Evolutionary conservation across 1,139 yeast genomes (phyloP).

Genomic region (Lodderomyces pseudojiufengensis): DNA sequence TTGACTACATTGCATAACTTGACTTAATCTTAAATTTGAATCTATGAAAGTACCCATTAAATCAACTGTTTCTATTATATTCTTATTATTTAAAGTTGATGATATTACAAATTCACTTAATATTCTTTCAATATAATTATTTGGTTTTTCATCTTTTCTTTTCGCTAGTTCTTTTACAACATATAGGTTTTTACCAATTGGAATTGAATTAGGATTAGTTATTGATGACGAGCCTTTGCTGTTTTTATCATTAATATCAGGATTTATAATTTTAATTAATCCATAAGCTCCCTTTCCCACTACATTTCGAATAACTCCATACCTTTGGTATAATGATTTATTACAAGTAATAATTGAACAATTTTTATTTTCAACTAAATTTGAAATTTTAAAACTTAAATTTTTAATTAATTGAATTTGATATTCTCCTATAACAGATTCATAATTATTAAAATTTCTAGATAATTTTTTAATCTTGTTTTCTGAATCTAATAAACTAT

Average conservation of each 20-base stretch:
- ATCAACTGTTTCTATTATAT: conserved; percentile 67
- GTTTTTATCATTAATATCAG: conserved; percentile 28
- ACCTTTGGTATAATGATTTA: conserved; percentile 48
- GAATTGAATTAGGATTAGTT: conserved; percentile 4
- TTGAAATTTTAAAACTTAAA: conserved; percentile 41
- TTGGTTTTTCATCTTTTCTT: conserved; percentile 50
- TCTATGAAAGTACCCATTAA: conserved; percentile 44
- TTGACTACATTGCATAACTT: conserved; percentile 74
- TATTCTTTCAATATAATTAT: conserved; percentile 62
- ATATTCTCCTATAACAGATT: conserved; percentile 55
- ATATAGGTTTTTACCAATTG: conserved; percentile 27
- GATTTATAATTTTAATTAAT: conserved; percentile 67
- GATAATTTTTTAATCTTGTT: conserved; percentile 25
- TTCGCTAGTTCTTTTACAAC: conserved; percentile 64
- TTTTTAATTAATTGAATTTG: conserved; percentile 51
- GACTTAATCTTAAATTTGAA: conserved; percentile 51
- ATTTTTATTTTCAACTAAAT: conserved; percentile 21
- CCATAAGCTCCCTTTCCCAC: conserved; percentile 89
- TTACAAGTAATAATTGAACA: conserved; percentile 17
- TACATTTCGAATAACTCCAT: conserved; percentile 76
- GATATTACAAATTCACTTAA: conserved; percentile 78
- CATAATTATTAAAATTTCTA: conserved; percentile 17
- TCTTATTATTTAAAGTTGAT: conserved; percentile 63
- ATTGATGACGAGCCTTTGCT: neutral
- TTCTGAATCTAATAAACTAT: conserved; percentile 24